Evolutionary conservation across 129 eudicot genomes (phyloP).

Genomic region (Ambrosia trifida): DNA sequence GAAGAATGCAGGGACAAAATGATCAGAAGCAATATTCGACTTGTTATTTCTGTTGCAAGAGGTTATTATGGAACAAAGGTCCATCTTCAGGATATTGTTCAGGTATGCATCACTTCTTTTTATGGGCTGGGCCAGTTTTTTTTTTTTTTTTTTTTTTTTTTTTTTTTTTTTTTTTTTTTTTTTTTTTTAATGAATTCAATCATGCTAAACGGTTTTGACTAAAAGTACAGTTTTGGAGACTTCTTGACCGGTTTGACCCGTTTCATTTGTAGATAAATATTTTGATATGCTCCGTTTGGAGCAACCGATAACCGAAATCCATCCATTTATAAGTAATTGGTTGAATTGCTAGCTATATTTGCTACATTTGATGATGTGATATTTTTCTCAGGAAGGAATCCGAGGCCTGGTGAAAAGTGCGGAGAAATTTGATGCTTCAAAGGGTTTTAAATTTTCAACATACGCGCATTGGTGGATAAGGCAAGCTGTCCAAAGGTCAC

Average conservation of each 20-base stretch:
- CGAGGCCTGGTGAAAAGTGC: constrained; percentile 84
- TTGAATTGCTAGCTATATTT: neutral
- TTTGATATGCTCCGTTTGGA: no score
- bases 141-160: no score
- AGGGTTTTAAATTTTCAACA: constrained; percentile 93
- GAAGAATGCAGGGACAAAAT: constrained; percentile 80
- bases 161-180: no score
- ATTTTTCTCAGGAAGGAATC: constrained; percentile 75
- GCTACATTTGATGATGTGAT: neutral
- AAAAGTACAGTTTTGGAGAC: neutral
- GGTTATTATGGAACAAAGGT: constrained; percentile 77
- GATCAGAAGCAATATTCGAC: constrained; percentile 88
- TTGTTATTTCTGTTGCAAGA: constrained; percentile 94
- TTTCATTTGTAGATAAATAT: no score
- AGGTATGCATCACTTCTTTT: constrained; percentile 45
- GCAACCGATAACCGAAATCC: no score
- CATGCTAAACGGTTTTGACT: neutral
- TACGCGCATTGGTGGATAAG: constrained; percentile 99
- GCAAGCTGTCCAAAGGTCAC: constrained; percentile 86
- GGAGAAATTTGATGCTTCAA: constrained; percentile 87
- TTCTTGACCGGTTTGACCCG: neutral
- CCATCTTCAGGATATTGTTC: constrained; percentile 91
- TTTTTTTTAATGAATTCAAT: neutral
- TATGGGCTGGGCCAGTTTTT: neutral
- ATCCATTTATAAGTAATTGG: neutral